phyloP scores from a whole-genome alignment of 495 filamentous ascomycete species.

The Penicillium robsamsonii region DNA sequence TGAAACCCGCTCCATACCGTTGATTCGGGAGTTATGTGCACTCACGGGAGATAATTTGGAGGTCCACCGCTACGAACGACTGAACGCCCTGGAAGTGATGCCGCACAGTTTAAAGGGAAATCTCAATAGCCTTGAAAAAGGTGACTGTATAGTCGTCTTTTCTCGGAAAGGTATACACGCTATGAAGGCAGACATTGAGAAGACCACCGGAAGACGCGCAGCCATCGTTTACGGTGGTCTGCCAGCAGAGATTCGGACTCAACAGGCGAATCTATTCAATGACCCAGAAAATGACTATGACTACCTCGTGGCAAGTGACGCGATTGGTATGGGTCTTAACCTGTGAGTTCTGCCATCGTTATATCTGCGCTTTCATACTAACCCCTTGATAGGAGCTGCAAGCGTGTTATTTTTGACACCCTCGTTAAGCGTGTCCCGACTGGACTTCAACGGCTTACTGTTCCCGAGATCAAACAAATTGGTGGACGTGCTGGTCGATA shows the following conservation, averaged over 20 bases:
- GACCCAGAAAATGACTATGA: constrained; percentile 94
- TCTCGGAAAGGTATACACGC: constrained; percentile 78
- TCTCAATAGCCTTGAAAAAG: constrained; percentile 69
- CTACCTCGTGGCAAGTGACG: constrained; percentile 89
- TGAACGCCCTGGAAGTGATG: constrained; percentile 73
- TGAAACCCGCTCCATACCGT: constrained; percentile 74
- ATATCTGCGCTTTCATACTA: constrained; percentile 6
- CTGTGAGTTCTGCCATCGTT: constrained; percentile 48
- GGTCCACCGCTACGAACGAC: constrained; percentile 75
- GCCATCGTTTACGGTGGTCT: constrained; percentile 92
- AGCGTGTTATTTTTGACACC: constrained; percentile 84
- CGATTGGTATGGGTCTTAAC: constrained; percentile 97
- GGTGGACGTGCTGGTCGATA: constrained; percentile 90
- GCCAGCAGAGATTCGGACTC: constrained; percentile 86
- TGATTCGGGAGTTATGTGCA: constrained; percentile 77
- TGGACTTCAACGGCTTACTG: constrained; percentile 49
- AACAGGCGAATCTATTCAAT: constrained; percentile 91
- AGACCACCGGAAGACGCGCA: constrained; percentile 68
- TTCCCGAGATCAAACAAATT: constrained; percentile 92
- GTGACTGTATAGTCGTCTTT: constrained; percentile 87
- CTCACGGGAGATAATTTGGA: constrained; percentile 78
- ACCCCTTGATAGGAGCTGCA: constrained; percentile 63
- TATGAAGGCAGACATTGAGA: constrained; percentile 75
- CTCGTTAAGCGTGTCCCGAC: constrained; percentile 62
- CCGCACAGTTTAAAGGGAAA: constrained; percentile 57